Percentiles rank a stretch among this genome's conserved stretches.
Evolutionary conservation across 257 asterid species (phyloP).

Genomic region (Solanum lignicaule): DNA sequence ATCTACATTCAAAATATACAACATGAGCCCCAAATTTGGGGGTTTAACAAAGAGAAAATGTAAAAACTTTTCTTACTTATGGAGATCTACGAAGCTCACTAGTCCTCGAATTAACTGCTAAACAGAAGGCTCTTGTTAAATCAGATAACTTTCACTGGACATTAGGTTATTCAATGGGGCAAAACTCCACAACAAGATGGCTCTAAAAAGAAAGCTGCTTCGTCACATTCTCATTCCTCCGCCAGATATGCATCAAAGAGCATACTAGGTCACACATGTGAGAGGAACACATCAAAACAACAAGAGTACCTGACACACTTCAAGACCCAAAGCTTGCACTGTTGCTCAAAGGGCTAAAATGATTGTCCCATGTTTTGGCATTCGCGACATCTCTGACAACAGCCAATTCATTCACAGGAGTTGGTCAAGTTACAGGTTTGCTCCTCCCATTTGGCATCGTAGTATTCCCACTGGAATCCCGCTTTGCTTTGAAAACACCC

Average conservation of each 20-base stretch:
- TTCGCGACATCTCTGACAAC: not conserved
- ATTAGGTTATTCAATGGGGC: not conserved
- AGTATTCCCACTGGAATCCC: not conserved
- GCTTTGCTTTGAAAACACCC: constrained; percentile 69
- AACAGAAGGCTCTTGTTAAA: not conserved
- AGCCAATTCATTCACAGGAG: not conserved
- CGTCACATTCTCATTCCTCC: not conserved
- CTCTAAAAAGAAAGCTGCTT: not conserved
- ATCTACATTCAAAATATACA: not conserved
- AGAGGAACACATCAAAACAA: not conserved
- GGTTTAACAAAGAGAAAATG: not conserved
- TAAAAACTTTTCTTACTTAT: not conserved
- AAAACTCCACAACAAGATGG: not conserved
- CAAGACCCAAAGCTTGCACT: constrained; percentile 12
- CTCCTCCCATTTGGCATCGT: not conserved
- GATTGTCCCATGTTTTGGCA: constrained; percentile 4
- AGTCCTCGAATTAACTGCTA: not conserved
- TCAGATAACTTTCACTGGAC: not conserved
- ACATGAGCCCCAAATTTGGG: not conserved
- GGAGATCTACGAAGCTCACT: not conserved
- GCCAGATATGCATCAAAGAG: not conserved
- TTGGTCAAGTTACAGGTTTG: not conserved
- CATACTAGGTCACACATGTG: not conserved
- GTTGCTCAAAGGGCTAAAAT: constrained; percentile 11
- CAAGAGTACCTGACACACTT: not conserved